Base-by-base conservation (phyloP, 768 basidiomycete genomes). In the Lyophyllum decastes region DNA sequence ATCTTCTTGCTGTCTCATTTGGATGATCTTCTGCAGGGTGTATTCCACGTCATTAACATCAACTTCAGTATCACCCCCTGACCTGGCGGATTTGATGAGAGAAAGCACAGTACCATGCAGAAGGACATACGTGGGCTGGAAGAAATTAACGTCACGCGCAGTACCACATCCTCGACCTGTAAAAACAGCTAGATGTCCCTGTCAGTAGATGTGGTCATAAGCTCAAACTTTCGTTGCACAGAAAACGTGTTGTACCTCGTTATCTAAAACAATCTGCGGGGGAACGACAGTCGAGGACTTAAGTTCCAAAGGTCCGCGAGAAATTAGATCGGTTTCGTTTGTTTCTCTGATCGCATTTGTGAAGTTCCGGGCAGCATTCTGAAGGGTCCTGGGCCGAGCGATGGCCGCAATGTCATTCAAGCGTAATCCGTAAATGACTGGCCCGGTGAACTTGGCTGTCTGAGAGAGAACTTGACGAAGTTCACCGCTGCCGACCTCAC, bases 11-110 rank as follows among this genome's bases (percentile, higher is more conserved):
- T 65, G 62, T 16, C 70, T 63, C 14, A 41, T 33, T 3, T 40
- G 52, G 25, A 68, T 68, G 24, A 67, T 50, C 25, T 57, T 61
- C 24, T 68, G 54, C 5, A 68, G 57, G 2, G 61, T 58, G 30
- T 66, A 61, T 21, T 63, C 62, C 27, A 69, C 68, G 38, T 67
- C 70, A 49, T 71, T 71, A 6, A 69, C 64, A 45, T 71, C 70
- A 7, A 71, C 68, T 45, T 64, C 67, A 2, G 68, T 68, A 40
- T 68, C 68, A 0, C 70, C 70, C 1, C 66, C 67, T n/a, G 60
- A 60, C 24, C 67, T 70, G 49, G 11, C 30, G 27, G 12, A 30
- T 30, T 43, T 8, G 19, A 40, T 45, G 8, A 57, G 33, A 22
- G 14, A 2, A 34, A 46, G 4, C 24, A 26, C 9, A 22, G 38